Percentiles rank a stretch among this genome's conserved stretches.
phyloP scores from a whole-genome alignment of 2,329 filamentous ascomycete species.

The Cryphonectria radicalis region DNA sequence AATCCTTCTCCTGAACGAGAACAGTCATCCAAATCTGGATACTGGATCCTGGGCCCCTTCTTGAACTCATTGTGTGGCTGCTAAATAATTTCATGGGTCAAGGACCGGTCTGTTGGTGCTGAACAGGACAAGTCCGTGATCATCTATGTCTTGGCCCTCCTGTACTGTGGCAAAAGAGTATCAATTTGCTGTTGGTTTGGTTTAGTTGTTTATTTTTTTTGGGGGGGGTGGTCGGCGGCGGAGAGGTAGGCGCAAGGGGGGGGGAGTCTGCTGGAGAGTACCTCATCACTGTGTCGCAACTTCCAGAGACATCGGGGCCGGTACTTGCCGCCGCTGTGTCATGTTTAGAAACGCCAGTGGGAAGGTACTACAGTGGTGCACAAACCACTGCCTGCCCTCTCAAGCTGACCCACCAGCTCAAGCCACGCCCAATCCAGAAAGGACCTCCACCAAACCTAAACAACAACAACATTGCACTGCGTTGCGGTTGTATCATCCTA shows the following conservation, averaged over 20 bases:
- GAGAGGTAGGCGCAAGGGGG: not conserved
- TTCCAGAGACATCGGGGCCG: not conserved
- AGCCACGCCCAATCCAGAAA: not conserved
- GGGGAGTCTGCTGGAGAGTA: not conserved
- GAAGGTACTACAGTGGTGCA: not conserved
- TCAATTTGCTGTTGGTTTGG: not conserved
- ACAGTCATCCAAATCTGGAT: not conserved
- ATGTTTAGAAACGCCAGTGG: conserved; percentile 1
- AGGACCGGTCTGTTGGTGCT: not conserved
- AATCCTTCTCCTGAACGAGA: not conserved
- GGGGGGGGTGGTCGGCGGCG: too few relatives aligned
- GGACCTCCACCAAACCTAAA: not conserved
- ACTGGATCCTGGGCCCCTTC: not conserved
- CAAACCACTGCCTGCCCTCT: not conserved
- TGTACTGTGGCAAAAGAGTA: not conserved
- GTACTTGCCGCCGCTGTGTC: not conserved
- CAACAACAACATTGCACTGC: not conserved
- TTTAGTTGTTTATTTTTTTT: not conserved
- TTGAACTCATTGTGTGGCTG: not conserved
- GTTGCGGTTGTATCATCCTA: not conserved
- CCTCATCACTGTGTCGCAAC: not conserved
- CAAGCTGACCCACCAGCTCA: not conserved
- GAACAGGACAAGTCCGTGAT: not conserved
- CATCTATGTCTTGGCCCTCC: not conserved
- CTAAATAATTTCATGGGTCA: not conserved